A percentile compares a stretch with the other conserved stretches of the same genome.
Evolutionary conservation across 768 basidiomycete species (phyloP).

Genomic region (Russula compacta): DNA sequence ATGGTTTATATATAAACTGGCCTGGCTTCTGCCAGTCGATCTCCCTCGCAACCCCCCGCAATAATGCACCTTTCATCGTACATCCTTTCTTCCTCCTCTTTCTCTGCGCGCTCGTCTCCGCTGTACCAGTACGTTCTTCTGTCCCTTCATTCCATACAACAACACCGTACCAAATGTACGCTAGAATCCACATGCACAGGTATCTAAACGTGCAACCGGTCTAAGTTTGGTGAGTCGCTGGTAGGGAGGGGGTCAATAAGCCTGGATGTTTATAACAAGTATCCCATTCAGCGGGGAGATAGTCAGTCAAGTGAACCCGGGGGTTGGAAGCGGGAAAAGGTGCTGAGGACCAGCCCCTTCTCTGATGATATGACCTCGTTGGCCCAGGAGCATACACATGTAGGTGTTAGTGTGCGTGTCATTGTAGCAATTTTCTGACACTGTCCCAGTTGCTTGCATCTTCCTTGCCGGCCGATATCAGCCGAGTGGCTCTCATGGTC

Average conservation of each 20-base stretch:
- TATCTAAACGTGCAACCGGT: not conserved
- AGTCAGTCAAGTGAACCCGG: accelerated
- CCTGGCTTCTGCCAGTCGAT: no score
- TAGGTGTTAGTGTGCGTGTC: not conserved
- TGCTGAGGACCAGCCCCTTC: not conserved
- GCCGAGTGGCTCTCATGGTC: no score
- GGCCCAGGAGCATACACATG: not conserved
- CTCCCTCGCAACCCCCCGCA: no score
- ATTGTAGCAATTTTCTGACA: no score
- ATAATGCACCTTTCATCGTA: conserved; percentile 1
- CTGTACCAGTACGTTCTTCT: not conserved
- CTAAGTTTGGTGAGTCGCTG: not conserved
- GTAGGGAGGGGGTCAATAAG: not conserved
- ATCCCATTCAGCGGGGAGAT: not conserved
- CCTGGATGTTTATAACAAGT: not conserved
- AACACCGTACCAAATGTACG: not conserved
- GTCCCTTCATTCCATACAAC: no score
- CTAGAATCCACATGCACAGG: not conserved
- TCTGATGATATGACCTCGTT: not conserved
- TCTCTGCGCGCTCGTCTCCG: not conserved
- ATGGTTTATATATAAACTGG: no score
- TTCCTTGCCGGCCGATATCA: no score
- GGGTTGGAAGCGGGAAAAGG: not conserved
- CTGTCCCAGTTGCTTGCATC: no score
- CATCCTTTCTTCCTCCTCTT: not conserved